Conservation (phyloP, 176 grass and related monocot species). For the Phoenix dactylifera region DNA sequence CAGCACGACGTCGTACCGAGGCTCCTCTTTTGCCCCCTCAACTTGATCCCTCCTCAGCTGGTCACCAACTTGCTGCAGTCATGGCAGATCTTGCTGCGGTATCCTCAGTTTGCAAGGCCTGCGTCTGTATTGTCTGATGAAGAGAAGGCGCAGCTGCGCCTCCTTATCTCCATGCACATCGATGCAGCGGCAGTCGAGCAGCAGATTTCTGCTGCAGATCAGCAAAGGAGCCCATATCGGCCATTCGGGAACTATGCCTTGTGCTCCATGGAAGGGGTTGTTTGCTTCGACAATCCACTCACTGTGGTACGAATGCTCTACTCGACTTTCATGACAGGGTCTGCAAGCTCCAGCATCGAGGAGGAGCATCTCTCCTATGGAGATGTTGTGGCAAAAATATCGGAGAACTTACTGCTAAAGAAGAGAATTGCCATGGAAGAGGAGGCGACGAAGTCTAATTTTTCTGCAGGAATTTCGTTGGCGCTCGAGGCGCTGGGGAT, state of each 20-base stretch:
- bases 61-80: conserved; percentile 33
- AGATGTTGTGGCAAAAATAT: conserved; percentile 42
- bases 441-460: conserved; percentile 7
- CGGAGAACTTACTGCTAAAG: conserved; percentile 47
- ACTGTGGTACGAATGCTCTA: conserved; percentile 60
- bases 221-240: conserved; percentile 28
- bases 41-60: conserved; percentile 14
- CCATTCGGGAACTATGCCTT: conserved; percentile 70
- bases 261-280: conserved; percentile 61
- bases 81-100: conserved; percentile 20
- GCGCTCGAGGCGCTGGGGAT: conserved; percentile 63
- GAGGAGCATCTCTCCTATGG: conserved; percentile 50
- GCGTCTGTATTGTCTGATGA: conserved; percentile 5
- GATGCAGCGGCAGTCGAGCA: conserved; percentile 37
- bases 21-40: conserved; percentile 70
- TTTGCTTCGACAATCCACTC: conserved; percentile 44
- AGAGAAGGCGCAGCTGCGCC: conserved; percentile 31
- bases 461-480: conserved; percentile 48
- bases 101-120: conserved; percentile 1
- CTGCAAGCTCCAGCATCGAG: conserved; percentile 13
- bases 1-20: conserved; percentile 77
- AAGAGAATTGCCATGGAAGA: conserved; percentile 1
- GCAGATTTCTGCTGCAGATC: not conserved
- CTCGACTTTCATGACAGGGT: conserved; percentile 42
- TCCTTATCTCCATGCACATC: conserved; percentile 34